phyloP scores from a whole-genome alignment of 2,329 filamentous ascomycete species.

The Thermothelomyces thermophilus region DNA sequence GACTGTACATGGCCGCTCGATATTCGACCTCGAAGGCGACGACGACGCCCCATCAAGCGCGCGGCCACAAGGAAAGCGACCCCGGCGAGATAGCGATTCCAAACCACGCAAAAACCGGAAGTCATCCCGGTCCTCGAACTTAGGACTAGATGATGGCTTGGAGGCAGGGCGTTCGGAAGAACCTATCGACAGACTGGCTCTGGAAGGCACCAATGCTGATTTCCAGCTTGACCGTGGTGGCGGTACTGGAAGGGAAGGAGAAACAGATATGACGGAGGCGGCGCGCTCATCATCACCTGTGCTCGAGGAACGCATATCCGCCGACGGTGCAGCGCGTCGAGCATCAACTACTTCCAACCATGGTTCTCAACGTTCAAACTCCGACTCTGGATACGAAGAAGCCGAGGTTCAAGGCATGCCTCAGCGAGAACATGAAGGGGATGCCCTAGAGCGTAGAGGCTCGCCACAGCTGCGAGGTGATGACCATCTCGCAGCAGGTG shows the following conservation, averaged over 20 bases:
- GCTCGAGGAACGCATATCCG: not conserved
- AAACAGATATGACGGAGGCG: not conserved
- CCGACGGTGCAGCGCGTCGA: not conserved
- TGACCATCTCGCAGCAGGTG: not conserved
- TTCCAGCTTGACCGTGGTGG: not conserved
- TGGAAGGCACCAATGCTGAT: not conserved
- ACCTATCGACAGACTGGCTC: not conserved
- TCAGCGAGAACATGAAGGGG: not conserved
- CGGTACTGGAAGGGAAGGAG: not conserved
- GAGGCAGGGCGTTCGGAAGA: not conserved
- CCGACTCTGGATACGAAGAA: conserved; percentile 4
- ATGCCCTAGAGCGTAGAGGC: not conserved
- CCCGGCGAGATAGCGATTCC: conserved; percentile 2
- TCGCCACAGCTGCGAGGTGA: not conserved
- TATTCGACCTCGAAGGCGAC: not conserved
- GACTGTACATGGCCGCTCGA: not conserved
- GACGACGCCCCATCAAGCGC: conserved; percentile 7
- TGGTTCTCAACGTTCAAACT: not conserved
- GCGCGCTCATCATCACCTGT: not conserved
- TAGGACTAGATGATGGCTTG: not conserved
- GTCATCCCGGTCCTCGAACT: not conserved
- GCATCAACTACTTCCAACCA: not conserved
- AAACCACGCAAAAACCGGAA: conserved; percentile 3
- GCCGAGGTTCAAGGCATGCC: not conserved
- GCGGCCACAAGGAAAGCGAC: not conserved